Conservation (phyloP, 2,329 filamentous ascomycete species). For the Magnaporthales sp. region DNA sequence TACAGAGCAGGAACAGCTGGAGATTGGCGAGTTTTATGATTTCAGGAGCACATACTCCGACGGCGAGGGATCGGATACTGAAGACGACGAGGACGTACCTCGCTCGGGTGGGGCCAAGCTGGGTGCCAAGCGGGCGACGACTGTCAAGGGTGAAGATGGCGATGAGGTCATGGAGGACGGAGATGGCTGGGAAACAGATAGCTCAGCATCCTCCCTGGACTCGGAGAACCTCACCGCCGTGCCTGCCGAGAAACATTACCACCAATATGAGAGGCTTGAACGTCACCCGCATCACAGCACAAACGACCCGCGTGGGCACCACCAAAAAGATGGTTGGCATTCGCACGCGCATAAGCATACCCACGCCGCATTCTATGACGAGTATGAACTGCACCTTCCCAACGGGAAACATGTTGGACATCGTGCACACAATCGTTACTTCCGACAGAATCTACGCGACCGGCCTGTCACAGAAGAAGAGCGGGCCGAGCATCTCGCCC, state of each 20-base stretch:
- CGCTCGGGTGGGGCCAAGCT: slow-evolving; percentile 57
- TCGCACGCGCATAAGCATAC: slow-evolving; percentile 71
- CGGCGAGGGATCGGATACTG: slow-evolving; percentile 42
- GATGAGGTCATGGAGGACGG: slow-evolving; percentile 46
- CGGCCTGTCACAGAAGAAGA: slow-evolving; percentile 69
- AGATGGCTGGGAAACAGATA: slow-evolving; percentile 94
- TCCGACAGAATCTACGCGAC: slow-evolving; percentile 81
- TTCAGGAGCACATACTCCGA: slow-evolving; percentile 95
- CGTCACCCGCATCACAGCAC: slow-evolving; percentile 70
- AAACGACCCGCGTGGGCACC: slow-evolving; percentile 62
- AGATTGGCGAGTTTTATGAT: slow-evolving; percentile 94
- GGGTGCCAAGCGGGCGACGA: slow-evolving; percentile 47
- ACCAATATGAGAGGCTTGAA: slow-evolving; percentile 63
- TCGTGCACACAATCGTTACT: slow-evolving; percentile 79
- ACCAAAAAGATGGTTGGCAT: slow-evolving; percentile 69
- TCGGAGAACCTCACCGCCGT: slow-evolving; percentile 76
- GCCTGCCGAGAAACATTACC: slow-evolving; percentile 62
- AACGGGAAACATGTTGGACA: slow-evolving; percentile 86
- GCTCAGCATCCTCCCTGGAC: slow-evolving; percentile 77
- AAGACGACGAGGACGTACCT: slow-evolving; percentile 45
- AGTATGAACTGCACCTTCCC: slow-evolving; percentile 88
- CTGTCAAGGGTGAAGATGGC: slow-evolving; percentile 36
- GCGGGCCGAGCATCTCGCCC: slow-evolving; percentile 39
- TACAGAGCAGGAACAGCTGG: slow-evolving; percentile 80
- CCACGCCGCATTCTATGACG: slow-evolving; percentile 77